Evolutionary conservation across 306 rosid species (phyloP), one percentile per base, ranked within the genome.

Genomic region (Quercus parvula): DNA sequence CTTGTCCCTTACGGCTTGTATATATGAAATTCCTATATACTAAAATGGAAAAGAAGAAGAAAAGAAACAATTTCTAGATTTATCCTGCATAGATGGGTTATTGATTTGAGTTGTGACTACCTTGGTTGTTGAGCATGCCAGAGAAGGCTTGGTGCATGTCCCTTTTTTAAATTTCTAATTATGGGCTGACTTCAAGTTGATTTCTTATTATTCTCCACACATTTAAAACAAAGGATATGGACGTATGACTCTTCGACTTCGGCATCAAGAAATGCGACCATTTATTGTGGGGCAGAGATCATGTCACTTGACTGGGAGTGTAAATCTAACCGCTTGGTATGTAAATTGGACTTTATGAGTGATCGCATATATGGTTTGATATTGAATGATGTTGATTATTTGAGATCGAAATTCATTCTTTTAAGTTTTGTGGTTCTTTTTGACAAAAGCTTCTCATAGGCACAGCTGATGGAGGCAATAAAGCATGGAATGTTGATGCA

Each of bases 401-500:
- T 85, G 59, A 71, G 76, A 76, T 81, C 49, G 31, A 71, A 77
- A 25, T 77, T 72, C 51, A 73, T 70, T 41, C 72, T n/a, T n/a
- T n/a, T 72, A 83, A 85, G 76, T 64, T 73, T 64, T 73, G 57
- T 84, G 75, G 73, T 82, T 86, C 78, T 71, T 85, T 79, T 75
- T 86, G 77, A 80, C 84, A 72, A 88, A 92, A 94, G 99, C 99
- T 94, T 84, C 90, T 94, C 76, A 92, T 92, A 84, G 99, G 99
- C 82, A 92, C 99, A 73, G 91, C 99, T 55, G 92, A 92, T 79
- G 93, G 91, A 71, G 94, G 99, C 85, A 85, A 92, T 75, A 94
- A 94, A 71, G 97, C 99, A 74, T 94, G 99, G 99, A 94, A 94
- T 73, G 99, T 84, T 73, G 99, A 94, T 76, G 97, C 99, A 68